These are phyloP conservation scores for Fusarium sp. DNA, from an alignment of 2,329 filamentous ascomycete genomes.

Conservation along the genomic window DNA sequence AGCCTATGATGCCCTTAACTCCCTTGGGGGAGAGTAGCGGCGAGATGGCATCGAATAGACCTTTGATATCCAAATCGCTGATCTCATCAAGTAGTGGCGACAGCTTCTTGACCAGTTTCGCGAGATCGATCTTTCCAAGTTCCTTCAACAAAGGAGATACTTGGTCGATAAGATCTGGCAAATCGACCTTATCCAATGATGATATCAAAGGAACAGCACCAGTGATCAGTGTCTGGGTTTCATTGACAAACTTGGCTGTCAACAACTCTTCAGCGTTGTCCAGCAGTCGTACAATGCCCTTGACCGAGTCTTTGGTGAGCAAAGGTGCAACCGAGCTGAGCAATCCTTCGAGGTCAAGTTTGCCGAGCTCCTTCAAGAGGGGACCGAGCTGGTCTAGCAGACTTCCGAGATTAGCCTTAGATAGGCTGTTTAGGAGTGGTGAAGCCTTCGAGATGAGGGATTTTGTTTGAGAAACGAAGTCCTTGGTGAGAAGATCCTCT, in stretches of 20 bases:
- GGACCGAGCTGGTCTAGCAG: slow-evolving; percentile 51
- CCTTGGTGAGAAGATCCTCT: slow-evolving; percentile 43
- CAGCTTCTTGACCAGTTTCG: slow-evolving; percentile 45
- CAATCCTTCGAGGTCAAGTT: slow-evolving; percentile 49
- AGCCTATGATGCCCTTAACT: slow-evolving; percentile 49
- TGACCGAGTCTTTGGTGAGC: slow-evolving; percentile 45
- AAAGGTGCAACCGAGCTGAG: slow-evolving; percentile 44
- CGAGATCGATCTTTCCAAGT: slow-evolving; percentile 48
- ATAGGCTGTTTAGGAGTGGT: slow-evolving; percentile 50
- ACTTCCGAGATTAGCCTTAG: slow-evolving; percentile 49
- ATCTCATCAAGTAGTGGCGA: slow-evolving; percentile 48
- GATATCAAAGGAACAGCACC: slow-evolving; percentile 45
- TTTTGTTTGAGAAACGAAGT: slow-evolving; percentile 45
- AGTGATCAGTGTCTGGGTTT: slow-evolving; percentile 45
- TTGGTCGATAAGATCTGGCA: slow-evolving; percentile 44
- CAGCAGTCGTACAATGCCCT: slow-evolving; percentile 48
- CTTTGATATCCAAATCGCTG: slow-evolving; percentile 48
- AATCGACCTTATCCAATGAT: slow-evolving; percentile 35
- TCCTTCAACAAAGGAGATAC: slow-evolving; percentile 48
- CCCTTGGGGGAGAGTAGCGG: slow-evolving; percentile 51
- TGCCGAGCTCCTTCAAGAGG: slow-evolving; percentile 47
- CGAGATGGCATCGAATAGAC: slow-evolving; percentile 48
- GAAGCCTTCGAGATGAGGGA: slow-evolving; percentile 43
- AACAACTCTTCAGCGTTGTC: slow-evolving; percentile 47
- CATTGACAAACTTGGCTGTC: slow-evolving; percentile 45